Percentiles rank a stretch among this genome's conserved stretches.
Evolutionary conservation across 371 early-diverging fungal species (phyloP).

Genomic region (Quaeritorhiza haematococci): DNA sequence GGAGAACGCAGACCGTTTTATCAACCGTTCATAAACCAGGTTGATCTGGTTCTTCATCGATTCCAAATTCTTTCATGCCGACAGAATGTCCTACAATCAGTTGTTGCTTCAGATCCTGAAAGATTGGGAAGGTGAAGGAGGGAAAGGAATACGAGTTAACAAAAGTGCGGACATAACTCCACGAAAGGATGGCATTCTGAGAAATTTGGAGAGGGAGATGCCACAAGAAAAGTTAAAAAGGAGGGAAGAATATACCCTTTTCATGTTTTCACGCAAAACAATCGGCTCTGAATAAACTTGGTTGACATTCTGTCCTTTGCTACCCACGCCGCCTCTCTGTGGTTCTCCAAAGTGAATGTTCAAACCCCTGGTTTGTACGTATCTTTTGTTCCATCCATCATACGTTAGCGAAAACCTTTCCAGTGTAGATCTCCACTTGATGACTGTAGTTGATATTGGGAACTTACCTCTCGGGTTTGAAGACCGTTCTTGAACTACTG

Average conservation of each 20-base stretch:
- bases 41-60: neutral
- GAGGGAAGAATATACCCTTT: neutral
- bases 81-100: conserved; percentile 28
- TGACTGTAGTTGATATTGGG: neutral
- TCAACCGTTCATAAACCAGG: too few relatives aligned
- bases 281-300: conserved; percentile 35
- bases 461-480: conserved; percentile 32
- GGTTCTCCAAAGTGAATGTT: conserved; percentile 21
- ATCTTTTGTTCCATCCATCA: conserved; percentile 9
- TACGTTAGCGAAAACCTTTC: neutral
- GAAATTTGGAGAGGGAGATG: neutral
- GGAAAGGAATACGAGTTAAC: neutral
- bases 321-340: neutral
- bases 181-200: neutral
- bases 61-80: conserved; percentile 19
- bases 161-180: neutral
- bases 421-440: conserved; percentile 3
- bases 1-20: too few relatives aligned
- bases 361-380: conserved; percentile 29
- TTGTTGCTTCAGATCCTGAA: conserved; percentile 27
- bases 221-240: neutral
- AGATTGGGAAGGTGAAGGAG: neutral
- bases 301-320: neutral
- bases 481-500: conserved; percentile 26
- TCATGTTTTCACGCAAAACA: conserved; percentile 14